Percentiles rank a stretch among this genome's conserved stretches.
Evolutionary conservation across 345 rosid species (phyloP).

Genomic region (Firmiana major): DNA sequence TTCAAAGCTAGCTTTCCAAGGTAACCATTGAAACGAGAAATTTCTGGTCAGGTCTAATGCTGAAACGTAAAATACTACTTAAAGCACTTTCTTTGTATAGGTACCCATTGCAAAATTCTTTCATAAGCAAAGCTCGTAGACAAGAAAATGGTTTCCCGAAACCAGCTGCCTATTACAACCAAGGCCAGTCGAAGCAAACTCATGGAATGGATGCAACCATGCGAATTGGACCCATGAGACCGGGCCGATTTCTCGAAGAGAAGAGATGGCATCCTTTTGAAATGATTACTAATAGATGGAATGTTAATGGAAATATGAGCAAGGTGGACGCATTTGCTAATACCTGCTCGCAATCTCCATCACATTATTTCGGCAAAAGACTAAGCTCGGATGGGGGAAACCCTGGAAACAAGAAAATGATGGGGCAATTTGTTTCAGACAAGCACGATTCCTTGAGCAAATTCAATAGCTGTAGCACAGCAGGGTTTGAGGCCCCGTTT

Average conservation of each 20-base stretch:
- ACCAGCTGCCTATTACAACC: background rate
- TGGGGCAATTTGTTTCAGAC: slow-evolving; percentile 20
- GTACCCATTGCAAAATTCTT: slow-evolving; percentile 6
- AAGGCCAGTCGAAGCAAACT: slow-evolving; percentile 15
- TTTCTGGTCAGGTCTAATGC: background rate
- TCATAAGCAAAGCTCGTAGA: slow-evolving; percentile 16
- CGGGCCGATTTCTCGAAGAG: slow-evolving; percentile 34
- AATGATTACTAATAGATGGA: slow-evolving; percentile 28
- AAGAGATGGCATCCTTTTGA: slow-evolving; percentile 41
- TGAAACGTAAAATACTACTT: background rate
- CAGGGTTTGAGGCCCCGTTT: slow-evolving; percentile 25
- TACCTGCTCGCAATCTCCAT: slow-evolving; percentile 9
- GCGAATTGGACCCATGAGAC: slow-evolving; percentile 27
- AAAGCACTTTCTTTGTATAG: background rate
- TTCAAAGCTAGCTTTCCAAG: slow-evolving; percentile 24
- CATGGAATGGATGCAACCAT: slow-evolving; percentile 23
- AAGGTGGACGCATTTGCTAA: background rate
- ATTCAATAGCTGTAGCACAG: slow-evolving; percentile 13
- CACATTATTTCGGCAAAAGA: background rate
- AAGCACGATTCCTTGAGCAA: background rate
- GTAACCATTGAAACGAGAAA: slow-evolving; percentile 5
- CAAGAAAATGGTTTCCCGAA: slow-evolving; percentile 13
- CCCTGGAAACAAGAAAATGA: background rate
- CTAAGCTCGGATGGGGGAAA: background rate
- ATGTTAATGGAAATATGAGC: slow-evolving; percentile 6